Evolutionary conservation across 2,329 filamentous ascomycete genomes (phyloP).

Genomic region (Dactylonectria macrodidyma): DNA sequence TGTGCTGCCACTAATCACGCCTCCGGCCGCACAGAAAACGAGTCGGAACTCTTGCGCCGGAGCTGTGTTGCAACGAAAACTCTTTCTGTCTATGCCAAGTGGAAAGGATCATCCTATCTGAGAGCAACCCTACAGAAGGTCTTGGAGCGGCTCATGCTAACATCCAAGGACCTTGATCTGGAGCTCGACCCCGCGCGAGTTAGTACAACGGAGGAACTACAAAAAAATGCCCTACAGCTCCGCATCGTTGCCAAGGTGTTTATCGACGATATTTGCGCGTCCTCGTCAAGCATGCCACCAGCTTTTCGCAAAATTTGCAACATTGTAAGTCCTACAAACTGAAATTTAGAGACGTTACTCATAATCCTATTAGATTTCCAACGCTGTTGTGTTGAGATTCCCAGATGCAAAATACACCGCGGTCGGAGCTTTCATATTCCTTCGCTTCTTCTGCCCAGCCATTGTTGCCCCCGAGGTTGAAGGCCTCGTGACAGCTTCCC

Average conservation of each 20-base stretch:
- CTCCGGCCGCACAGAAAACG: conserved; percentile 66
- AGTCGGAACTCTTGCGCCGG: conserved; percentile 76
- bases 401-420: conserved; percentile 81
- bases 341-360: not conserved
- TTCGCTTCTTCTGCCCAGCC: conserved; percentile 80
- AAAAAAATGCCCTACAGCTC: conserved; percentile 77
- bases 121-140: conserved; percentile 77
- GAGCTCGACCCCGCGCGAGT: conserved; percentile 77
- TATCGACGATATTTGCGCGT: conserved; percentile 79
- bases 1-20: not conserved
- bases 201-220: conserved; percentile 71
- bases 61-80: conserved; percentile 82
- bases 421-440: conserved; percentile 79
- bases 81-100: conserved; percentile 79
- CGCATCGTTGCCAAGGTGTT: conserved; percentile 79
- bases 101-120: conserved; percentile 77
- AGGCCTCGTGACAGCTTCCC: conserved; percentile 72
- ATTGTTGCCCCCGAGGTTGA: conserved; percentile 80
- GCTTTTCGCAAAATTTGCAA: conserved; percentile 78
- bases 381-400: conserved; percentile 74
- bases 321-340: conserved; percentile 64
- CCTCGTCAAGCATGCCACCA: conserved; percentile 71
- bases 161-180: conserved; percentile 77
- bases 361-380: conserved; percentile 64
- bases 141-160: conserved; percentile 75